Conservation (phyloP, 768 basidiomycete genomes). For the Pulveroboletus frians region DNA sequence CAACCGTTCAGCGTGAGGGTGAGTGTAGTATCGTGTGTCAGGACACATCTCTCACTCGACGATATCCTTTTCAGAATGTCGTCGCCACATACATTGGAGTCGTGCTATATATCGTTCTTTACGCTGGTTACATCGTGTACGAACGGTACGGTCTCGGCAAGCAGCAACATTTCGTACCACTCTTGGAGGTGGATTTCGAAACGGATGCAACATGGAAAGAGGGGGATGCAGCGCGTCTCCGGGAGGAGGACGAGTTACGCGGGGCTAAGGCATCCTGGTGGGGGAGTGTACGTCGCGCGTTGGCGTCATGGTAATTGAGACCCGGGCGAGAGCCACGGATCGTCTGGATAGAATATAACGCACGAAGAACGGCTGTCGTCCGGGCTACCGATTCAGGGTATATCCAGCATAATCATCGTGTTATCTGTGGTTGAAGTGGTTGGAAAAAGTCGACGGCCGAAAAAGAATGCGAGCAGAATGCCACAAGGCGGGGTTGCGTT, state of each 20-base stretch:
- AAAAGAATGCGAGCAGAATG: neutral
- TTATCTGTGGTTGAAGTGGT: neutral
- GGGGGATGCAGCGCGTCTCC: slow-evolving; percentile 37
- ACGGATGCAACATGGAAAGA: slow-evolving; percentile 50
- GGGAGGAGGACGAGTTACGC: slow-evolving; percentile 27
- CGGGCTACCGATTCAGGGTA: neutral
- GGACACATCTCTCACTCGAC: neutral
- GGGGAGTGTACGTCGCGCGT: neutral
- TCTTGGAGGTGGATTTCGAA: slow-evolving; percentile 44
- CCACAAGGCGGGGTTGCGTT: neutral
- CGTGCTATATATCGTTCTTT: slow-evolving; percentile 41
- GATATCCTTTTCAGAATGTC: slow-evolving; percentile 36
- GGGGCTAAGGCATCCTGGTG: neutral
- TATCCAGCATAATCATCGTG: neutral
- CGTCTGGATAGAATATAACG: too few relatives aligned
- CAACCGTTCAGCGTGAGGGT: slow-evolving; percentile 43
- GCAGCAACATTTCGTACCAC: slow-evolving; percentile 37
- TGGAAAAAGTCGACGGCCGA: neutral
- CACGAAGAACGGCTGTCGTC: too few relatives aligned
- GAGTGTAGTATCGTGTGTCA: neutral
- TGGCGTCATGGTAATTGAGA: neutral
- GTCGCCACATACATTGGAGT: slow-evolving; percentile 54
- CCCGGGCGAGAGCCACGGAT: too few relatives aligned
- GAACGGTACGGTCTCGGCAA: slow-evolving; percentile 31
- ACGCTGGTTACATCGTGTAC: slow-evolving; percentile 40